Evolutionary conservation across 202 grass and related monocot genomes (phyloP).

Genomic region (Brachypodium distachyon): DNA sequence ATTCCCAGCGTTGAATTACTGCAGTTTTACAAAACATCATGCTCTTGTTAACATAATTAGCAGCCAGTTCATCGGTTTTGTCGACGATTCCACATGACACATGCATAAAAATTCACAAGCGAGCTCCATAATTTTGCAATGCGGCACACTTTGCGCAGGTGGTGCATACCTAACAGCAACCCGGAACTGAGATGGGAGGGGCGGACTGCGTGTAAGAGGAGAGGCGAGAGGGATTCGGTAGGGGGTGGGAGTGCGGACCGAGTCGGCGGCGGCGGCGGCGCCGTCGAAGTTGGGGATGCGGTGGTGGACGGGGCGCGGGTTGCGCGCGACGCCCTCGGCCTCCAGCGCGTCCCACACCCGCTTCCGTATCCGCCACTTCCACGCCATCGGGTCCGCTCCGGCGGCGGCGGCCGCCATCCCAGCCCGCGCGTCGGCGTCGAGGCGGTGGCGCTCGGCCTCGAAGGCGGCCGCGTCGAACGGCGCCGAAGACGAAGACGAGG

Average conservation of each 20-base stretch:
- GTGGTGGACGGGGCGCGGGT: slow-evolving; percentile 85
- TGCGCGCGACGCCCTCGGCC: slow-evolving; percentile 52
- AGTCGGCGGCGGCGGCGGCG: slow-evolving; percentile 45
- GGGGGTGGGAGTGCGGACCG: slow-evolving; percentile 10
- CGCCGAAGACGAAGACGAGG: slow-evolving; percentile 17
- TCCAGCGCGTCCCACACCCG: slow-evolving; percentile 73
- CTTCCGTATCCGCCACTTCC: slow-evolving; percentile 85
- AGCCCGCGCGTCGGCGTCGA: slow-evolving; percentile 48
- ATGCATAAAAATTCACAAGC: background rate
- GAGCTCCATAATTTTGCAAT: background rate
- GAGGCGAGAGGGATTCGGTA: background rate
- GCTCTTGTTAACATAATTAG: background rate
- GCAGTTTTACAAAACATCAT: too few species aligned
- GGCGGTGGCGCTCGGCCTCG: slow-evolving; percentile 63
- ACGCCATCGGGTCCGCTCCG: slow-evolving; percentile 34
- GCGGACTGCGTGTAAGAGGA: too few species aligned
- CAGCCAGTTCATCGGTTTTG: background rate
- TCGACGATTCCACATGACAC: background rate
- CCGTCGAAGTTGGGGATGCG: slow-evolving; percentile 90
- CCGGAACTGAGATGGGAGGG: background rate
- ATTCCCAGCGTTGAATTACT: too few species aligned
- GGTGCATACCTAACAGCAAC: background rate
- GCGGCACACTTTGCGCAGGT: background rate
- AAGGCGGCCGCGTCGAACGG: slow-evolving; percentile 62
- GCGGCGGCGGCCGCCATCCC: slow-evolving; percentile 24